Percentiles rank a stretch among this genome's conserved stretches.
These are phyloP conservation scores for Colletotrichum horii DNA, from an alignment of 2,329 filamentous ascomycete genomes.

Conservation along the genomic window DNA sequence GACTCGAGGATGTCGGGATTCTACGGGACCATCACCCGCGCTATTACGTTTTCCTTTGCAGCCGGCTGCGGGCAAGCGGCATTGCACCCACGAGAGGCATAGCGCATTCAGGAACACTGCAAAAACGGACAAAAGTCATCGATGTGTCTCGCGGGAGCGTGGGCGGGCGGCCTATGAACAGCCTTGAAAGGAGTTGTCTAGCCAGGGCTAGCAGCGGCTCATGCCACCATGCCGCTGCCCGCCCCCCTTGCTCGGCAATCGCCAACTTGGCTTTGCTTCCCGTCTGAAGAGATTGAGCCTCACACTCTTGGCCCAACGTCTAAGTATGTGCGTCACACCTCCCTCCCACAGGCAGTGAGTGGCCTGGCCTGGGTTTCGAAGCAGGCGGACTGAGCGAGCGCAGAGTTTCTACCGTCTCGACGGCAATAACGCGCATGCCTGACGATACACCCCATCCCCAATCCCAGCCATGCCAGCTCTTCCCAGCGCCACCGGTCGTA, in stretches of 20 bases:
- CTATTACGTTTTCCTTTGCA: constrained; percentile 15
- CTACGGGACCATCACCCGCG: background rate
- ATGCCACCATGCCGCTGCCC: background rate
- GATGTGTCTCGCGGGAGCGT: too few relatives aligned
- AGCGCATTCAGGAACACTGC: background rate
- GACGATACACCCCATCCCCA: background rate
- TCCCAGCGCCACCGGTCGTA: constrained; percentile 15
- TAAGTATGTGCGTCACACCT: background rate
- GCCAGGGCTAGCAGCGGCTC: background rate
- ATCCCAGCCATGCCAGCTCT: background rate
- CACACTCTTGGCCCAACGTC: constrained; percentile 19
- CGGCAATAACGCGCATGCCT: background rate
- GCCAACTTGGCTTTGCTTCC: constrained; percentile 1
- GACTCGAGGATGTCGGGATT: constrained; percentile 15
- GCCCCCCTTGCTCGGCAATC: constrained; percentile 17
- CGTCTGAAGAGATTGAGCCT: constrained; percentile 8
- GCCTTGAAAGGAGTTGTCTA: background rate
- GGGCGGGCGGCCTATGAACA: too few relatives aligned
- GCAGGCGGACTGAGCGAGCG: background rate
- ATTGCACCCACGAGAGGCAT: background rate
- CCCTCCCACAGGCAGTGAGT: too few relatives aligned
- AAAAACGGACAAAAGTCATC: background rate
- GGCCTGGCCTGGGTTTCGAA: background rate
- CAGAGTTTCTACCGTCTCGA: background rate
- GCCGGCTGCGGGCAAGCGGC: background rate